Evolutionary conservation across 2,329 filamentous ascomycete genomes (phyloP), one percentile per base, ranked within the genome.

Genomic region (Monascus ruber): DNA sequence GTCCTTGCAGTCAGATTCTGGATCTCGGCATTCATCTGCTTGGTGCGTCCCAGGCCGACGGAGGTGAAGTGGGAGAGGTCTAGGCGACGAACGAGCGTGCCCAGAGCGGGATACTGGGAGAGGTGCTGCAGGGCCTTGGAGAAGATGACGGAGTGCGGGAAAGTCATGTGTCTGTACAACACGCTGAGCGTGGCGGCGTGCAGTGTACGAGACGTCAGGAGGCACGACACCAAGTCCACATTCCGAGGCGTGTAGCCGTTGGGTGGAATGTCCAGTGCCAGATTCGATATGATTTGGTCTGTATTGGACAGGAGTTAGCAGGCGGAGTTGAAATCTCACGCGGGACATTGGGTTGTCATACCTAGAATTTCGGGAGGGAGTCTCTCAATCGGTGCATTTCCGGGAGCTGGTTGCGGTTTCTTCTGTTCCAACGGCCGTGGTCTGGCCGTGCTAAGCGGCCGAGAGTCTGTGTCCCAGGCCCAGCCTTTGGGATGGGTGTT

Each of bases 41-140:
- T 81, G 10, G 81, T 85, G 44, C 76, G 75, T 54, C 87, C 86
- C 46, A 86, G 71, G 40, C 82, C 81, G 39, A 82, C 78, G 24
- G 83, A 84, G 58, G 85, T 88, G 64, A 88, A 88, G 67, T 88
- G 84, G 45, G 83, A 87, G 53, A 91, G 88, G 64, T 91, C 85
- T 34, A 89, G 68, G 37, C 85, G 80, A 42, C 82, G 78, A 34
- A 89, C 83, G 51, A 88, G 77, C 32, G 77, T 81, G 34, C 84
- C 85, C 39, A 88, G 69, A 6, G 77, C 69, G 2, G 77, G 75
- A 56, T 87, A 79, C 42, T 74, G 66, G 34, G 69, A 67, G 47
- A 89, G 70, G 53, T 85, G 83, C 42, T 71, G 69, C 36, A 87
- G 73, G 50, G 87, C 85, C 63, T 89, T 89, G 55, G 79, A 79